Percentiles rank a stretch among this genome's conserved stretches.
Conservation (phyloP, 768 basidiomycete species). For the Filobasidium wieringae region DNA sequence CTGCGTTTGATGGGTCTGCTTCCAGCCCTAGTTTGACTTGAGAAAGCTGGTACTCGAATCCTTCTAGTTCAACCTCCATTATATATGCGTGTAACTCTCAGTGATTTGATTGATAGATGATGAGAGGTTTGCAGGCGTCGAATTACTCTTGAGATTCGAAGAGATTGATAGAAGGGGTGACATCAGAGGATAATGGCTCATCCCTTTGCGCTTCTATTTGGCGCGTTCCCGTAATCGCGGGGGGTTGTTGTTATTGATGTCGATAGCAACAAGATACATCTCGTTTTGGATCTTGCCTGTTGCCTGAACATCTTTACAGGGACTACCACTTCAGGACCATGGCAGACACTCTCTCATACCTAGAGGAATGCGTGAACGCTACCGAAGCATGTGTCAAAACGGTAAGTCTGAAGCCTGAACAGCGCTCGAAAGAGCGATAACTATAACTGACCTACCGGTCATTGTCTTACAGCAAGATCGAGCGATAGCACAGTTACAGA, state of each 20-base stretch:
- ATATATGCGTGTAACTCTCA: no score
- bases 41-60: conserved; percentile 37
- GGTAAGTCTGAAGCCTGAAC: background rate
- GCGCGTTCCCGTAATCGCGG: background rate
- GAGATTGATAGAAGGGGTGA: no score
- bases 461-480: background rate
- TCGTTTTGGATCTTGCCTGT: no score
- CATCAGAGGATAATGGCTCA: no score
- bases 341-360: conserved; percentile 2
- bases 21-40: conserved; percentile 37
- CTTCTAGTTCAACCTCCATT: conserved; percentile 37
- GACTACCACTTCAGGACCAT: background rate
- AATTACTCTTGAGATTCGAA: no score
- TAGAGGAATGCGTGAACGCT: conserved; percentile 31
- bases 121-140: no score
- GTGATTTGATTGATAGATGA: no score
- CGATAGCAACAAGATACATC: no score
- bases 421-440: background rate
- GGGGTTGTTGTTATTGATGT: background rate
- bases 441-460: background rate
- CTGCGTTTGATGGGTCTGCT: conserved; percentile 34
- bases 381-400: conserved; percentile 24
- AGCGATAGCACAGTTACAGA: conserved; percentile 16
- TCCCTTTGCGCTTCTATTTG: conserved; percentile 2
- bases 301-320: background rate